Evolutionary conservation across 441 rosid genomes (phyloP), one percentile per base, ranked within the genome.

Genomic region (Sinapis alba): DNA sequence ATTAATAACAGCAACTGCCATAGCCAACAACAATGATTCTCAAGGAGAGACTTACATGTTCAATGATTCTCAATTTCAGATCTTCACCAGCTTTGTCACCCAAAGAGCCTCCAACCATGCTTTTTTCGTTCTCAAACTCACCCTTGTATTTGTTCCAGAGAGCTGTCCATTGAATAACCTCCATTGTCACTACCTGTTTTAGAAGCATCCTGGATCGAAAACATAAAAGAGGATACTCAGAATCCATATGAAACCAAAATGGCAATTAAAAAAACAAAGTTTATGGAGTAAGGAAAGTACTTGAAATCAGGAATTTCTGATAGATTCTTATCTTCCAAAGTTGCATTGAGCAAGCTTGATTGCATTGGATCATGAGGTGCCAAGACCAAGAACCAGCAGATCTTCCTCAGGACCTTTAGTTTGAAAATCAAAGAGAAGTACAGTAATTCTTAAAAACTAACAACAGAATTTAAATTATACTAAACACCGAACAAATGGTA

Each of bases 301-400:
- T 89, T 90, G 79, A 96, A 93, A 24, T 90, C 89, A 16, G 97
- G 97, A 73, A 92, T 83, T 78, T 90, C 98, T 5, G 92, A 86
- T 57, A 92, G 79, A 79, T 87, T 95, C 82, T 89, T 95, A 71
- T 95, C 97, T 82, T 95, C 96, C 78, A 87, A 79, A 61, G 93
- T 87, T 51, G 98, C 89, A 80, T 88, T 92, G 58, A 95, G 87
- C 82, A 95, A 90, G 75, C 99, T 95, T 15, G 98, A 90, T 75
- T 95, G 99, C 99, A 95, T 92, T 7, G 98, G 88, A 82, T 89
- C 94, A 67, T 95, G 93, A 47, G 98, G 98, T 56, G 99, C 79
- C 75, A 95, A 87, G 54, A 88, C 93, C 64, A 95, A 77, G 78
- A 83, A 92, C 99, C 99, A 95, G 82, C 99, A 89, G 74, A 92